Base-by-base conservation (phyloP, 352 stramenopile species). In the Blastocystis sp. region DNA sequence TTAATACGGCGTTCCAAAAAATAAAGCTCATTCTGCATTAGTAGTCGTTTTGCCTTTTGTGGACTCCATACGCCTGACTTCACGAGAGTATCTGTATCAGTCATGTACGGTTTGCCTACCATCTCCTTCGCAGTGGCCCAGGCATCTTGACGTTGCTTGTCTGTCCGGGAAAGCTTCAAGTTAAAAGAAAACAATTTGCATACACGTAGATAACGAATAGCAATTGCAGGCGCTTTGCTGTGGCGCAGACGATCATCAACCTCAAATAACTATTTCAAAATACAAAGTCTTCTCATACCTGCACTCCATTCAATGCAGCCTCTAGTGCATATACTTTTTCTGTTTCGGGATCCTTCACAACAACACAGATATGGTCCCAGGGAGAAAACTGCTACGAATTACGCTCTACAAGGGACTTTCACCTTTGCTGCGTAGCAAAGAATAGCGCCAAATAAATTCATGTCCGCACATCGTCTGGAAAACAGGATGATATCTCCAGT, bases 321-420 rank as follows among this genome's bases (percentile, higher is more conserved):
- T 80, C 70, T 20, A 80, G 29, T 15, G 70, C 70, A 64, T 80
- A 80, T 26, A 80, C 70, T 4, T 80, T 80, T 7, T 80, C 55
- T 26, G 70, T 80, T 13, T 80, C 70, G 1, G 70, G 70, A n/a
- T 80, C 45, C 34, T 62, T 80, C 15, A 80, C 43, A n/a, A 80
- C 50, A 37, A 80, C 70, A 41, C 70, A 80, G 20, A 80, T 64
- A 80, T 80, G 70, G 55, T 80, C 70, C 70, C 70, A 80, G n/a
- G 70, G 70, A 37, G 70, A 80, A 53, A 61, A 80, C 54, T 80
- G 70, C 70, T 80, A 80, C 29, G 23, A 29, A 43, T 45, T 23
- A 41, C 23, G 11, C 18, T 18, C 13, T 41, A 43, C 20, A 15
- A 20, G 5, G 41, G 11, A 64, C 9, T 9, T 64, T 23, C 9